These are phyloP conservation scores for Chalaropsis ovoidea DNA, from an alignment of 2,329 filamentous ascomycete species.

Conservation along the genomic window DNA sequence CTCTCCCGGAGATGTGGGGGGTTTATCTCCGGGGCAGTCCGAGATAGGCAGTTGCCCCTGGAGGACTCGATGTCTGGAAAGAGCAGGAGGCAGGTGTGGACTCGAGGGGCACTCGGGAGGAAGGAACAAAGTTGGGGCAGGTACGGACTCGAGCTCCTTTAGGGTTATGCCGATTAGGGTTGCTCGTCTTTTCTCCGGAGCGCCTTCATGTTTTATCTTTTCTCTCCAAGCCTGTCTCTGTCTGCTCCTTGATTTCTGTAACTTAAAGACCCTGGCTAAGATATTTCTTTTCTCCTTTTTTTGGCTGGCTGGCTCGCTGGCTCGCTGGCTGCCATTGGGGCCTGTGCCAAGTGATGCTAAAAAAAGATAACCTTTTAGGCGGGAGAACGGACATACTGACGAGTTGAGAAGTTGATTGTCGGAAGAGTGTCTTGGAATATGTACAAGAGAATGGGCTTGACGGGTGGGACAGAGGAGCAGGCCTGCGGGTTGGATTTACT, in stretches of 20 bases:
- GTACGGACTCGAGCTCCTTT: neutral
- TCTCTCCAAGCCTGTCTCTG: slow-evolving; percentile 5
- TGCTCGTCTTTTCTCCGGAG: neutral
- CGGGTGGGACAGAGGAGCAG: neutral
- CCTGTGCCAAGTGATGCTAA: slow-evolving; percentile 4
- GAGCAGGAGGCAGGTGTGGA: too few species aligned
- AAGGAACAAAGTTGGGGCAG: too few species aligned
- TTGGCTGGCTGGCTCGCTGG: neutral
- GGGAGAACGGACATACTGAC: slow-evolving; percentile 6
- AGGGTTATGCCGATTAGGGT: neutral
- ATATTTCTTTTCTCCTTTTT: neutral
- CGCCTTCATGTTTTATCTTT: slow-evolving; percentile 2
- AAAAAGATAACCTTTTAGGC: slow-evolving; percentile 7
- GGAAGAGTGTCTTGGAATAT: slow-evolving; percentile 7
- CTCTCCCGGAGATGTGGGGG: too few species aligned
- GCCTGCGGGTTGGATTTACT: neutral
- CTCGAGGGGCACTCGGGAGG: too few species aligned
- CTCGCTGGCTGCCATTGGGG: neutral
- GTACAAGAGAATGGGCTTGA: neutral
- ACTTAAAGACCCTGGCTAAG: slow-evolving; percentile 5
- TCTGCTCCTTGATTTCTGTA: slow-evolving; percentile 3
- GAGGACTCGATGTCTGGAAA: neutral
- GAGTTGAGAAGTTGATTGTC: slow-evolving; percentile 12
- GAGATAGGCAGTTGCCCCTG: neutral
- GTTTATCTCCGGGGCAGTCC: neutral